Evolutionary conservation across 495 filamentous ascomycete species (phyloP), one percentile per base, ranked within the genome.

Genomic region (Talaromyces adpressus): DNA sequence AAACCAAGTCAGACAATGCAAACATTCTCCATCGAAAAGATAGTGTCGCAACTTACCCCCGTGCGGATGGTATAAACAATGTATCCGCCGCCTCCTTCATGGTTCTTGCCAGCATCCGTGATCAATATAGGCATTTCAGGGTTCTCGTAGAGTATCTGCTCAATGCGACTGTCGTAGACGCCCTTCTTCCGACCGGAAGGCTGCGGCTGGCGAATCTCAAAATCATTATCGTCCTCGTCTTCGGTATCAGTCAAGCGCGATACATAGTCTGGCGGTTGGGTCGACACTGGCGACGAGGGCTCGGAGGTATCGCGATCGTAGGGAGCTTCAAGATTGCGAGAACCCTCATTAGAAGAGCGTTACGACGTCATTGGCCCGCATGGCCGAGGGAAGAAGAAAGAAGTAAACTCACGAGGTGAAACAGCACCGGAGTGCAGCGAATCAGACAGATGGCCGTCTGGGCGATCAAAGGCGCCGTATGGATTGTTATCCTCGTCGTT

Each of bases 1-100:
- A 67, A 27, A 54, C 51, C 61, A 49, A 25, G 45, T 30, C 30
- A 54, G 57, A n/a, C 32, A 23, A 45, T 16, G 27, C 49, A 57
- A 53, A 53, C 11, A 14, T 11, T 23, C 18, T 14, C 16, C 5
- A 56, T 53, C 14, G 3, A 45, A 39, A 20, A 20, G 29, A 54
- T 9, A 36, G 52, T 47, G 47, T 25, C 14, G 23, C 62, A 62
- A 69, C 89, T 60, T 86, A 97, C 93, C 63, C 91, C 93, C 9
- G 95, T 98, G 65, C 90, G 82, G 65, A 98, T 97, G 20, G 95
- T 97, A 73, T 98, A 98, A 20, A 95, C 92, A 69, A 98, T 98
- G 68, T 89, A 97, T 59, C 90, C 85, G 52, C 93, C 92, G 57
- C 91, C 93, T 45, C 89, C 83, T 72, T 98, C 94, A 63, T 86